phyloP scores from a whole-genome alignment of 2,329 filamentous ascomycete species.

The Clonostachys chloroleuca region DNA sequence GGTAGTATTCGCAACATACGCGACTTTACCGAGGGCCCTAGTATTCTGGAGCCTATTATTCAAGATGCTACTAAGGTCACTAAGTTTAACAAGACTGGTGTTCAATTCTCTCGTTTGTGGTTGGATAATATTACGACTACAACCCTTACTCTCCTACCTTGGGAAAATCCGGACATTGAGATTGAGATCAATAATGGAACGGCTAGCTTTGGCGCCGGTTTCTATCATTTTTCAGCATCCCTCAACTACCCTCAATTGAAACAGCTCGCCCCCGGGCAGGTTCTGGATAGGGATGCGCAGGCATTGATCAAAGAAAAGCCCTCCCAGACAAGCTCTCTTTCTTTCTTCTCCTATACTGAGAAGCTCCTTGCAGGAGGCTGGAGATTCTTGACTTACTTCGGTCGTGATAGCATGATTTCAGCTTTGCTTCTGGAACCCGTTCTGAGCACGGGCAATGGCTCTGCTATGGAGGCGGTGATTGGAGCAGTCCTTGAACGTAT shows the following conservation, averaged over 20 bases:
- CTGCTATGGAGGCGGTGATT: conserved; percentile 58
- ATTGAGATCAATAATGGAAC: conserved; percentile 34
- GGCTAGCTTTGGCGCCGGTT: conserved; percentile 43
- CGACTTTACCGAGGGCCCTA: conserved; percentile 56
- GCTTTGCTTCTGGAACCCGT: conserved; percentile 53
- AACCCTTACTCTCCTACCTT: conserved; percentile 39
- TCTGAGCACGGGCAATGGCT: conserved; percentile 47
- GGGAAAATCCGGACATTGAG: conserved; percentile 12
- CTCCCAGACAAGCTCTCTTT: conserved; percentile 45
- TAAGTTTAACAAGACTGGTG: conserved; percentile 30
- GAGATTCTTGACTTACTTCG: conserved; percentile 65
- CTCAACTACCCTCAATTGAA: conserved; percentile 59
- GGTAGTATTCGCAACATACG: conserved; percentile 60
- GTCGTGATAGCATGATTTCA: conserved; percentile 60
- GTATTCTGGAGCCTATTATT: conserved; percentile 43
- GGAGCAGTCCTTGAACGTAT: conserved; percentile 56
- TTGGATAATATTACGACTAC: conserved; percentile 58
- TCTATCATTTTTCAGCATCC: conserved; percentile 53
- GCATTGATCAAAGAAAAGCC: conserved; percentile 37
- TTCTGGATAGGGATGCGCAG: conserved; percentile 40
- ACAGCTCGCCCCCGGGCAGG: conserved; percentile 42
- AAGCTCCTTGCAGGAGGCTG: conserved; percentile 62
- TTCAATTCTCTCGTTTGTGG: conserved; percentile 50
- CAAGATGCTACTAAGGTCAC: conserved; percentile 47
- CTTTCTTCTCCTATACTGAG: conserved; percentile 59